Conservation (phyloP, 2,329 filamentous ascomycete genomes). For the Ophiostoma tasmaniense region DNA sequence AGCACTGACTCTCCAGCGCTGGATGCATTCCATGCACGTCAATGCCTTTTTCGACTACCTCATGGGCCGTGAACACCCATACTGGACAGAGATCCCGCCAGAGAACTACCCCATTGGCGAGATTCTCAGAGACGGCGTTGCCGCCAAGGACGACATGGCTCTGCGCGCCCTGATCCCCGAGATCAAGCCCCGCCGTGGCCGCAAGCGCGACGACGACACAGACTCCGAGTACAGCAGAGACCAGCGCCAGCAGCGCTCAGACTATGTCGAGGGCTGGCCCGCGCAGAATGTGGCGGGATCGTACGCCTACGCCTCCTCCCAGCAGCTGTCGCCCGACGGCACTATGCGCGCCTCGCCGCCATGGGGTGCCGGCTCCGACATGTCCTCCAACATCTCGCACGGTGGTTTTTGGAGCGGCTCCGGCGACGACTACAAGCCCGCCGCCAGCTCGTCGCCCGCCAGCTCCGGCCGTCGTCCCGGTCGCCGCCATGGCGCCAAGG, state of each 20-base stretch:
- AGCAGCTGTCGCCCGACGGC: slow-evolving; percentile 11
- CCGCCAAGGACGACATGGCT: slow-evolving; percentile 80
- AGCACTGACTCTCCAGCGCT: slow-evolving; percentile 49
- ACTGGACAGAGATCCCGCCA: slow-evolving; percentile 68
- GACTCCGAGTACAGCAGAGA: not conserved
- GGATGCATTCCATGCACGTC: slow-evolving; percentile 95
- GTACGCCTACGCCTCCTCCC: slow-evolving; percentile 28
- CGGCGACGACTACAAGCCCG: slow-evolving; percentile 63
- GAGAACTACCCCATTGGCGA: slow-evolving; percentile 54
- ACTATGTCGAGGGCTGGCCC: slow-evolving; percentile 41
- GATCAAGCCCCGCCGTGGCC: slow-evolving; percentile 54
- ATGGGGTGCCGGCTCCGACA: slow-evolving; percentile 37
- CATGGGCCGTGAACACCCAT: slow-evolving; percentile 65
- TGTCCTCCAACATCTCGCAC: slow-evolving; percentile 23
- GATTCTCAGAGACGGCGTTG: slow-evolving; percentile 68
- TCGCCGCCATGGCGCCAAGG: slow-evolving; percentile 68
- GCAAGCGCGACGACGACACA: slow-evolving; percentile 52
- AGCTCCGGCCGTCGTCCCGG: slow-evolving; percentile 33
- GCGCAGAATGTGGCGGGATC: slow-evolving; percentile 11
- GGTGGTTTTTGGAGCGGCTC: slow-evolving; percentile 39
- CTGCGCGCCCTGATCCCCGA: slow-evolving; percentile 76
- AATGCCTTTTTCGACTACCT: slow-evolving; percentile 93
- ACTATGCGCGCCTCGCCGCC: slow-evolving; percentile 27
- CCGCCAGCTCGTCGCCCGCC: slow-evolving; percentile 49
- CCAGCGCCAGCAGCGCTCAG: not conserved